Evolutionary conservation across 805 yeast species (phyloP), one percentile per base, ranked within the genome.

Genomic region (Tetrapisispora fleetii): DNA sequence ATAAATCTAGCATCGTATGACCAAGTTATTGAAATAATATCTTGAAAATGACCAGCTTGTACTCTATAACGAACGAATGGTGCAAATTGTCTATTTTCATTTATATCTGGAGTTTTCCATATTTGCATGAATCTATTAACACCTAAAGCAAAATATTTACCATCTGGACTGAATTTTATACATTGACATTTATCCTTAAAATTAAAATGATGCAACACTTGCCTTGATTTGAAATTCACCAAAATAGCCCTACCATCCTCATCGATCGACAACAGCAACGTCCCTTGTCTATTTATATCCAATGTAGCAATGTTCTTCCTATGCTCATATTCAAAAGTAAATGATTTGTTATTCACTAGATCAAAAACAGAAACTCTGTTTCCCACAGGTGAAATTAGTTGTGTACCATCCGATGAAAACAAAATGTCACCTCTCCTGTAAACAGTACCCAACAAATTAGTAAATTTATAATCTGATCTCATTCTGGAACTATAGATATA

Each of bases 391-490:
- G 93, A 82, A 42, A 93, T 68, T 33, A 93, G 72, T 48, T 79
- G 77, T 11, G 84, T 79, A 2, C 99, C 99, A 62, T 90, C 96
- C 1, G 82, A 79, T 1, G 95, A 82, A 69, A 83, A 93, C 5
- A 83, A 73, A 27, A 93, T 69, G 64, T 91, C 89, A n/a, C 98
- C 99, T 62, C 84, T 86, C 45, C 95, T 74, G 63, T 93, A 93
- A 3, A 93, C 98, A 0, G 98, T 90, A 28, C 99, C 99, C 57
- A 93, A 71, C 32, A 93, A 73, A 68, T 91, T 93, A 33, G 95
- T 81, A 58, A 93, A 84, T 75, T 83, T 71, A 64, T 83, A 88
- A 69, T 87, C 95, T n/a, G 95, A 81, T 70, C 81, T 86, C 95
- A 88, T 87, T 8, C 2, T 24, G n/a, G 7, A 13, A 32, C n/a